Evolutionary conservation across 2,329 filamentous ascomycete species (phyloP), one percentile per base, ranked within the genome.

Genomic region (Akanthomyces lecanii): DNA sequence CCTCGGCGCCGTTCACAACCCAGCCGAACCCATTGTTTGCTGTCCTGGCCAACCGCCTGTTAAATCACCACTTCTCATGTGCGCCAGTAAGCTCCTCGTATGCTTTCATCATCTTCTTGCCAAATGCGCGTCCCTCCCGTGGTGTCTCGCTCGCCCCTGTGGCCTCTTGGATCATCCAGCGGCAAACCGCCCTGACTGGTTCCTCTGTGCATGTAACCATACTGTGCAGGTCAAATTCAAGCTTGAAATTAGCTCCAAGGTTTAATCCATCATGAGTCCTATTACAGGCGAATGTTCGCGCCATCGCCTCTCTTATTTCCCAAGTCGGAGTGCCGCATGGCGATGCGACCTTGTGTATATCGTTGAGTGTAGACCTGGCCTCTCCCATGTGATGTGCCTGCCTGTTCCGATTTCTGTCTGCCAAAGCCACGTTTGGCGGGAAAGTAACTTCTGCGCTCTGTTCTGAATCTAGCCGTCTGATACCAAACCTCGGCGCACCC

Each of bases 141-240:
- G 55, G 38, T 8, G 30, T 30, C 55, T 59, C 44, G 23, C 44
- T 48, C 10, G 21, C 55, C 11, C 42, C 55, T 23, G 55, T 59
- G 14, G 40, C 55, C 28, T 59, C 44, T 23, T 59, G 21, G 7
- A 48, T 23, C 21, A 59, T 59, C 55, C 55, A 59, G 8, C 55
- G 44, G 25, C 11, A 59, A 2, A 50, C 40, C 10, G n/a, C 28
- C 18, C 48, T 44, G 21, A 59, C 12, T 7, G 55, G 48, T 4
- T 47, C 44, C 16, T 59, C 28, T 2, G 55, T n/a, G 21, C 21
- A 21, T 21, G 25, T 25, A 38, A 59, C 14, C 44, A 48, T 59
- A 28, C 42, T 38, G 44, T 54, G 33, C n/a, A 54, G 4, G 51
- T 54, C 33, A 33, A 54, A 54, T 6, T 30, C 33, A 2, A 54